Evolutionary conservation across 2,329 filamentous ascomycete species (phyloP), one percentile per base, ranked within the genome.

Genomic region (Penicillium glabrum): DNA sequence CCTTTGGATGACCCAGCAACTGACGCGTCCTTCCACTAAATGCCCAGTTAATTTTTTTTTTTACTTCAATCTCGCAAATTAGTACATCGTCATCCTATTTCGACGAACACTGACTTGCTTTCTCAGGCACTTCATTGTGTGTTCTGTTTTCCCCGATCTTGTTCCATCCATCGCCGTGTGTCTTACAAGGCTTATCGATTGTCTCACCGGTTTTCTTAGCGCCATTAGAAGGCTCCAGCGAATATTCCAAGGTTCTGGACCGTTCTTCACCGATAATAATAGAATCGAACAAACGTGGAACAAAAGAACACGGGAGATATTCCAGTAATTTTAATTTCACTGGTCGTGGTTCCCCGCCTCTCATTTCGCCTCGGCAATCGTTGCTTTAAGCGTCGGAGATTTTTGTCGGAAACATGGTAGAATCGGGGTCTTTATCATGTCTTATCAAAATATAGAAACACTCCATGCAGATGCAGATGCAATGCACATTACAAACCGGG

Each of bases 21-120:
- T 62, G 62, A 64, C 62, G 62, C 57, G 61, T 58, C 59, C 46
- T 31, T 11, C 37, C n/a, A 44, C 31, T 44, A 35, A 31, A 33
- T 51, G 26, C 44, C 50, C 23, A 45, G 9, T 45, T 37, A 27
- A 46, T 23, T 35, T 14, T n/a, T 37, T n/a, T 37, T 41, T 14
- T 41, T 23, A 13, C 11, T 21, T 23, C 1, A 5, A 41, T 14
- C 19, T 41, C 19, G 39, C 10, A 41, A 41, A 41, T 41, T 41
- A 13, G 19, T 11, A 39, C n/a, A 41, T 7, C 11, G 5, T 21
- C 6, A 41, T 41, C 21, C 1, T 13, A 41, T 21, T 23, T 41
- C 10, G 19, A 41, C n/a, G n/a, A 4, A 5, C 35, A 39, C 16
- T 39, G 35, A 10, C n/a, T 19, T 39, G 7, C 3, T 39, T 9